Evolutionary conservation across 768 basidiomycete genomes (phyloP).

Genomic region (Vararia minispora): DNA sequence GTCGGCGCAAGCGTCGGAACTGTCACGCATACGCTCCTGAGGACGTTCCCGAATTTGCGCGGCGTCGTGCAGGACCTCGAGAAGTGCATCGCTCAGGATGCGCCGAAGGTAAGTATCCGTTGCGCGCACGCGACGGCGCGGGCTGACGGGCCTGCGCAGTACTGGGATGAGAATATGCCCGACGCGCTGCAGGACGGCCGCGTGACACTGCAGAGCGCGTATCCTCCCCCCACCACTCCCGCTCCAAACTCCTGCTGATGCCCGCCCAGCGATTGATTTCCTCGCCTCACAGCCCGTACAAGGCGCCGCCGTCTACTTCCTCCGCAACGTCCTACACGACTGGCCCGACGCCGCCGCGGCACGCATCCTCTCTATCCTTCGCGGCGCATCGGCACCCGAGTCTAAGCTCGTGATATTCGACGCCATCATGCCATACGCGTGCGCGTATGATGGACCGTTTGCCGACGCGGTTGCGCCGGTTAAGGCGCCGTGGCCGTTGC

Average conservation of each 20-base stretch:
- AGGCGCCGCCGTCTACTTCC: slow-evolving; percentile 16
- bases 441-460: too few relatives aligned
- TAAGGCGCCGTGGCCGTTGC: background rate
- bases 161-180: background rate
- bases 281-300: background rate
- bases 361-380: slow-evolving; percentile 19
- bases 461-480: background rate
- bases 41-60: slow-evolving; percentile 5
- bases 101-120: background rate
- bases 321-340: slow-evolving; percentile 23
- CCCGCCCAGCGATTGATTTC: background rate
- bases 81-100: slow-evolving; percentile 1
- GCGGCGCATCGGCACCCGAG: slow-evolving; percentile 15
- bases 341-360: slow-evolving; percentile 17
- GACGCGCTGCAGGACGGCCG: background rate
- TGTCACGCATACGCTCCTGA: background rate
- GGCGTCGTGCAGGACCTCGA: slow-evolving; percentile 25
- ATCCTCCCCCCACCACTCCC: background rate
- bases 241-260: too few relatives aligned
- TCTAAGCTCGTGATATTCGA: slow-evolving; percentile 34
- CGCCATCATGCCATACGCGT: background rate
- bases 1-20: slow-evolving; percentile 1
- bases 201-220: background rate
- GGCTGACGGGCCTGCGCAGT: background rate
- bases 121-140: too few relatives aligned